Evolutionary conservation across 148 eudicot genomes (phyloP).

Genomic region (Chenopodium suecicum): DNA sequence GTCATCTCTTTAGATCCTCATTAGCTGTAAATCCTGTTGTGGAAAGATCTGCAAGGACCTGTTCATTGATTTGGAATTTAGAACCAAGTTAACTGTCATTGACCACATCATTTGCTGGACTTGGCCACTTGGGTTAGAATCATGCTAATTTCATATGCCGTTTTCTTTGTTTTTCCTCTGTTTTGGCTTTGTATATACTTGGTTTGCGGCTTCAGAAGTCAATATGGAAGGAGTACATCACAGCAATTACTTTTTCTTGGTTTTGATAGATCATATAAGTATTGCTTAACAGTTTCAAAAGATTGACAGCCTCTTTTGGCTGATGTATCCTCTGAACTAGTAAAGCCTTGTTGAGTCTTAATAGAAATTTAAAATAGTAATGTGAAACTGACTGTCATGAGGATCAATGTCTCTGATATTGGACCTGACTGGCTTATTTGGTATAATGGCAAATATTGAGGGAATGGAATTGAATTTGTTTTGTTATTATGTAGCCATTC

Average conservation of each 20-base stretch:
- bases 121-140: neutral
- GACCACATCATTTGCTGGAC: neutral
- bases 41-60: constrained; percentile 13
- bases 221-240: neutral
- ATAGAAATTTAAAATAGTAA: neutral
- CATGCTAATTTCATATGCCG: neutral
- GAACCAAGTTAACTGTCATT: constrained; percentile 1
- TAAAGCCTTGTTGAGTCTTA: neutral
- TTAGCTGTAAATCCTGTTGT: neutral
- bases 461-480: too few species aligned
- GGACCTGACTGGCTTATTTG: neutral
- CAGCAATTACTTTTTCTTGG: neutral
- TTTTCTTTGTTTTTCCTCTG: neutral
- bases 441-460: too few species aligned
- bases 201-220: neutral
- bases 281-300: neutral
- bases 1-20: constrained; percentile 3
- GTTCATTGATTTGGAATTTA: neutral
- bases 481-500: neutral
- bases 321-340: neutral
- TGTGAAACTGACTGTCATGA: neutral
- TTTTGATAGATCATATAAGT: neutral
- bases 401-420: neutral
- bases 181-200: neutral
- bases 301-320: neutral